Evolutionary conservation across 768 basidiomycete genomes (phyloP), one percentile per base, ranked within the genome.

Genomic region (Scleroderma bovista): DNA sequence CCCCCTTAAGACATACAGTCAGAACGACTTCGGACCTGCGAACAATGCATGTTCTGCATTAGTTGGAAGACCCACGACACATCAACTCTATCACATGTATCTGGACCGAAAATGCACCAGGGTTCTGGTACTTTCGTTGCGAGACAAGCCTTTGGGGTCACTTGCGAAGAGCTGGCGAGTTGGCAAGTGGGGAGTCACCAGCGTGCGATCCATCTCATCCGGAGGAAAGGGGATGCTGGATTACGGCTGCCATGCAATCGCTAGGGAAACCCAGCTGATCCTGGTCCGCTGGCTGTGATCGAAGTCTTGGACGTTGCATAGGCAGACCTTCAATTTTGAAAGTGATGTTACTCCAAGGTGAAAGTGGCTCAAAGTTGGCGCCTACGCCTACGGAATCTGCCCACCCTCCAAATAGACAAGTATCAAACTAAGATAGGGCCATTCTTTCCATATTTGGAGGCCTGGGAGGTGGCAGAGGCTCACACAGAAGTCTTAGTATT

Each of bases 251-350:
- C 0, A 68, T 86, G 15, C 87, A 87, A 59, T 72, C 80, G 0
- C 75, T n/a, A n/a, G n/a, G 71, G 57, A 65, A 68, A 39, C 58
- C 59, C 8, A 68, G 48, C 42, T 46, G 76, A 79, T 48, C 69
- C 67, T 8, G 57, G 74, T 2, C 73, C 75, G 10, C 74, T 75
- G 16, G 58, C 61, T 41, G 63, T 93, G 39, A 73, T 92, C 6
- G 92, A 96, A 62, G 88, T 93, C 1, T 96, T 93, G 90, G 93
- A 98, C 61, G 81, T 98, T 46, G 93, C 94, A 67, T 83, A 83
- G 56, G 79, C 82, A n/a, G 1, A 65, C 71, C 17, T 68, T 93
- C 26, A 86, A n/a, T n/a, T n/a, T 95, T 42, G 94, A 97, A 68
- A 84, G 79, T 6, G 95, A 85, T 60, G 71, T 79, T 29, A 81